Base-by-base conservation (phyloP, 2,329 filamentous ascomycete species). In the Samsoniella hepiali region DNA sequence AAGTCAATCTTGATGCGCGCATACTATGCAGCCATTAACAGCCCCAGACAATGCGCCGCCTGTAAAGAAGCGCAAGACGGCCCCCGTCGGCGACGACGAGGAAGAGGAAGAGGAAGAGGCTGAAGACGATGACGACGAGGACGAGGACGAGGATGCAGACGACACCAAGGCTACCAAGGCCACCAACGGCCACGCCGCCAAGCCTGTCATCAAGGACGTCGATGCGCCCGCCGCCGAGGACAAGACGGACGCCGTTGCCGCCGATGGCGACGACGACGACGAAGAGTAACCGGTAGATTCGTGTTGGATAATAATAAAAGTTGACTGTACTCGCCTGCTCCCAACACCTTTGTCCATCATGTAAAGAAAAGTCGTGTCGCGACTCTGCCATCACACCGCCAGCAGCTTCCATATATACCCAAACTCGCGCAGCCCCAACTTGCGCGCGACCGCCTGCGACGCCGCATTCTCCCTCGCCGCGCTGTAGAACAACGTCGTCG, bases 11-110 rank as follows among this genome's bases (percentile, higher is more conserved):
- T 31, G 53, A 61, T 54, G 45, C 50, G 22, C 58, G 31, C 59
- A 58, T 38, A 40, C 17, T 65, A 69, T 53, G 65, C 68, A 64
- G 40, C 34, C 31, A 49, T 61, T 59, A 50, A 61, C 44, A 32
- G 5, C 31, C 2, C 34, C 10, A 78, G 74, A 72, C 60, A 72
- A 75, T 65, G 75, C 76, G 60, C 80, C 79, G 56, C 81, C 81
- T 44, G 78, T 77, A 63, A 84, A 84, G 76, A 83, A 82, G 75
- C 77, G 76, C 69, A 84, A 82, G 78, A 81, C 79, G 63, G 69
- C 73, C 31, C 72, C 72, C 32, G 68, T 71, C 11, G 65, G 65
- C 5, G 76, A 75, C 0, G 75, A 75, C 1, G 75, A 76, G 13
- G 72, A 72, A 1, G 74, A 72, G 11, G 73, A 67, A 0, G 73